phyloP scores from a whole-genome alignment of 805 yeast genomes.

The Kluyveromyces wickerhamii region DNA sequence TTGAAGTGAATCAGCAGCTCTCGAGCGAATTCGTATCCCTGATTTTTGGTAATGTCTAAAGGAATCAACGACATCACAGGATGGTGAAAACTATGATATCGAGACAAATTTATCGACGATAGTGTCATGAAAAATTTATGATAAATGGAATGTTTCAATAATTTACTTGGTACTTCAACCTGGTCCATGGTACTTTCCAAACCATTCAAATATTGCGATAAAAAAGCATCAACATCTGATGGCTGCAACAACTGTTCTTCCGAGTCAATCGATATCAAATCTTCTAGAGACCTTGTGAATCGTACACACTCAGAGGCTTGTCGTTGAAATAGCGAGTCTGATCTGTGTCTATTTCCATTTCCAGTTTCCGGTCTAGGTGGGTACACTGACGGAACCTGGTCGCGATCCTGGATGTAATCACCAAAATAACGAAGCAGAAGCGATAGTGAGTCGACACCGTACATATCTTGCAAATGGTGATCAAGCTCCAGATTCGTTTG shows the following conservation, averaged over 20 bases:
- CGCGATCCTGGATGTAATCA: conserved; percentile 30
- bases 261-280: conserved; percentile 19
- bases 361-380: not conserved
- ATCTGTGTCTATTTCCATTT: conserved; percentile 19
- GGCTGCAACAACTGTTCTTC: conserved; percentile 2
- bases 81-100: conserved; percentile 82
- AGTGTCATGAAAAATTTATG: conserved; percentile 50
- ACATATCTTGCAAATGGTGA: conserved; percentile 20
- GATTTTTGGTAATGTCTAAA: conserved; percentile 35
- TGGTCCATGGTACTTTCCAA: conserved; percentile 4
- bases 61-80: conserved; percentile 73
- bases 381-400: conserved; percentile 14
- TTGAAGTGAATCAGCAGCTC: conserved; percentile 48
- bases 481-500: conserved; percentile 25
- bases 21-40: conserved; percentile 44
- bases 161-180: conserved; percentile 22
- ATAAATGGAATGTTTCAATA: conserved; percentile 43
- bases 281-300: conserved; percentile 37
- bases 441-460: conserved; percentile 24
- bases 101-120: conserved; percentile 51
- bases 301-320: conserved; percentile 39
- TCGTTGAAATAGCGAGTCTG: conserved; percentile 27
- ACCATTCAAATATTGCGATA: conserved; percentile 9
- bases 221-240: conserved; percentile 1
- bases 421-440: conserved; percentile 27